A percentile compares a stretch with the other conserved stretches of the same genome.
Conservation (phyloP, 768 basidiomycete species). For the Leccinum truebloodii region DNA sequence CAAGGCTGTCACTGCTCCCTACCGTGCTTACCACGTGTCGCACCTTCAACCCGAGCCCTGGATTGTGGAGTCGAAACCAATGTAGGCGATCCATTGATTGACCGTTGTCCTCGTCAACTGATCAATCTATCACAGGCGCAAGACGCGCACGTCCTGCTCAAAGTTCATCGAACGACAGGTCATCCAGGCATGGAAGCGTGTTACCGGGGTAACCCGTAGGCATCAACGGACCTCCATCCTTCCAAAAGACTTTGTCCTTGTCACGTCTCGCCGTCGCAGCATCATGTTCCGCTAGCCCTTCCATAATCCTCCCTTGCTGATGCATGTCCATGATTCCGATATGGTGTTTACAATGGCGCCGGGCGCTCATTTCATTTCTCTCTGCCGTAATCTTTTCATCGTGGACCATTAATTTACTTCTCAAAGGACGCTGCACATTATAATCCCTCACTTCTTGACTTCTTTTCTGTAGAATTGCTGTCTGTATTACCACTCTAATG, state of each 20-base stretch:
- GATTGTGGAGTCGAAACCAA: slow-evolving; percentile 26
- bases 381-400: neutral
- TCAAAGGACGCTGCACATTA: slow-evolving; percentile 11
- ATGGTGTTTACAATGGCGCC: slow-evolving; percentile 16
- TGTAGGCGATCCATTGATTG: slow-evolving; percentile 16
- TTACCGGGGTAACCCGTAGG: slow-evolving; percentile 55
- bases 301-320: neutral
- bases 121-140: slow-evolving; percentile 18
- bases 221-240: slow-evolving; percentile 53
- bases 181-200: slow-evolving; percentile 59
- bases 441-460: neutral
- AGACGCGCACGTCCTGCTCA: slow-evolving; percentile 35
- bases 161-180: slow-evolving; percentile 60
- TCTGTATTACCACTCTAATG: slow-evolving; percentile 6
- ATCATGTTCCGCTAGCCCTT: slow-evolving; percentile 37
- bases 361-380: slow-evolving; percentile 11
- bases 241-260: slow-evolving; percentile 61
- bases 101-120: neutral
- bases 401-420: slow-evolving; percentile 6
- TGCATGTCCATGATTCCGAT: slow-evolving; percentile 15
- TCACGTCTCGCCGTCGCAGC: slow-evolving; percentile 57
- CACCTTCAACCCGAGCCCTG: slow-evolving; percentile 23
- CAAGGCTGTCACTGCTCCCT: slow-evolving; percentile 9
- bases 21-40: slow-evolving; percentile 15
- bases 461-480: neutral